phyloP scores from a whole-genome alignment of 805 yeast genomes.

The Ogataea trehalophila region DNA sequence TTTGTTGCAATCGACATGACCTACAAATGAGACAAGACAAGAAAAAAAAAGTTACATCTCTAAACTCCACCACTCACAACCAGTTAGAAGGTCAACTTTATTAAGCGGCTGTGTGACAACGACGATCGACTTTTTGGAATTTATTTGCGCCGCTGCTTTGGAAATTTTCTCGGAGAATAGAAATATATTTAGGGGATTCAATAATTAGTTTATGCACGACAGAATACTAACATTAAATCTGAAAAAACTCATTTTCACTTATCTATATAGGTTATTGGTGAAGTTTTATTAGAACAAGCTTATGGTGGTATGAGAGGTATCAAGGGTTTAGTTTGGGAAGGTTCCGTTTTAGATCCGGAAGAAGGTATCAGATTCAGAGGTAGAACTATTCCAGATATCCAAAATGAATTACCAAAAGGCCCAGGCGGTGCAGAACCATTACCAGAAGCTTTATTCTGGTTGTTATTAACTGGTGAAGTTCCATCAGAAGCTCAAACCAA shows the following conservation, averaged over 20 bases:
- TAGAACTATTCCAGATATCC: constrained; percentile 75
- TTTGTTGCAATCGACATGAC: neutral
- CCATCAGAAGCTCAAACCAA: constrained; percentile 69
- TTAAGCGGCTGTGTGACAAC: no score
- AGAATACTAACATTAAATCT: neutral
- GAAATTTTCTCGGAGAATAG: neutral
- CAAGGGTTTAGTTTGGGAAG: constrained; percentile 84
- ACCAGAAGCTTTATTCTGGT: constrained; percentile 83
- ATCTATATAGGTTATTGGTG: constrained; percentile 48
- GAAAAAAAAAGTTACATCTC: no score
- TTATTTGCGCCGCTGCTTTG: neutral
- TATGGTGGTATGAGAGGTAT: constrained; percentile 92
- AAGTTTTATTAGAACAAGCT: constrained; percentile 71
- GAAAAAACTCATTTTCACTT: neutral
- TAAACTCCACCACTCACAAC: neutral
- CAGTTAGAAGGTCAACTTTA: neutral
- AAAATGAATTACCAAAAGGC: constrained; percentile 68
- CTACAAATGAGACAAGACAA: no score
- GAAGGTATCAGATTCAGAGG: constrained; percentile 89
- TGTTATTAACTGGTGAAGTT: constrained; percentile 75
- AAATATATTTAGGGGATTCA: neutral
- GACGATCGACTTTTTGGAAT: no score
- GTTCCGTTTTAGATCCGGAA: constrained; percentile 76
- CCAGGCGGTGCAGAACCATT: constrained; percentile 59
- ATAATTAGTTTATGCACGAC: neutral